Conservation (phyloP, 495 filamentous ascomycete genomes). For the Aspergillus nanangensis region DNA sequence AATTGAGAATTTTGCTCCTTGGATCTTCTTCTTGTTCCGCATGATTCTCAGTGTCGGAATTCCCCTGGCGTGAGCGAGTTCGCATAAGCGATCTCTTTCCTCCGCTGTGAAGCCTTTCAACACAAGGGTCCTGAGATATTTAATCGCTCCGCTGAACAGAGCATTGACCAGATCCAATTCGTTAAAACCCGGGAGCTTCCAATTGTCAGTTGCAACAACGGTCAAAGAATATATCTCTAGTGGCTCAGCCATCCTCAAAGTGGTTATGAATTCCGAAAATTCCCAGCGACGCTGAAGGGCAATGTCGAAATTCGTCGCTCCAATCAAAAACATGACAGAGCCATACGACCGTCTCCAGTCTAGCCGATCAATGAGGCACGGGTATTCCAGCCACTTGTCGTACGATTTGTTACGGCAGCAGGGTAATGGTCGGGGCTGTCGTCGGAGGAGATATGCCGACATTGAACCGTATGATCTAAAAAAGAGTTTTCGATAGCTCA, state of each 20-base stretch:
- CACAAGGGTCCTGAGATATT: slow-evolving; percentile 9
- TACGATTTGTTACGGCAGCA: slow-evolving; percentile 3
- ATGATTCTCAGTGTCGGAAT: slow-evolving; percentile 6
- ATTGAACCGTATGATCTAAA: slow-evolving; percentile 15
- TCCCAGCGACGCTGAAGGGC: slow-evolving; percentile 11
- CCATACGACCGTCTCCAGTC: slow-evolving; percentile 7
- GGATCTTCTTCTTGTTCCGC: slow-evolving; percentile 11
- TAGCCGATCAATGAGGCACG: slow-evolving; percentile 3
- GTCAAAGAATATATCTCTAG: slow-evolving; percentile 11
- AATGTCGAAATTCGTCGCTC: slow-evolving; percentile 4
- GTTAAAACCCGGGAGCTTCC: slow-evolving; percentile 13
- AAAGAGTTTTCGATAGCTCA: slow-evolving; percentile 27
- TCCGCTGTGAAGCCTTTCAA: slow-evolving; percentile 13
- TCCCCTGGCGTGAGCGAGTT: slow-evolving; percentile 1
- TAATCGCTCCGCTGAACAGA: slow-evolving; percentile 12
- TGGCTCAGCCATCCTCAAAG: slow-evolving; percentile 3
- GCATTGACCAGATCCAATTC: slow-evolving; percentile 10
- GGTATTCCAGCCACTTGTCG: background rate
- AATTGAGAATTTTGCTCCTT: slow-evolving; percentile 13
- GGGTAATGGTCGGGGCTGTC: slow-evolving; percentile 2
- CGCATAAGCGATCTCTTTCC: slow-evolving; percentile 6
- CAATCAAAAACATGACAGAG: slow-evolving; percentile 10
- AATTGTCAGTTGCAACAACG: slow-evolving; percentile 12
- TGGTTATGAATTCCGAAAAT: slow-evolving; percentile 11
- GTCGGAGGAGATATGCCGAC: slow-evolving; percentile 9